phyloP scores from a whole-genome alignment of 2,329 filamentous ascomycete genomes.

The Cytospora schulzeri region DNA sequence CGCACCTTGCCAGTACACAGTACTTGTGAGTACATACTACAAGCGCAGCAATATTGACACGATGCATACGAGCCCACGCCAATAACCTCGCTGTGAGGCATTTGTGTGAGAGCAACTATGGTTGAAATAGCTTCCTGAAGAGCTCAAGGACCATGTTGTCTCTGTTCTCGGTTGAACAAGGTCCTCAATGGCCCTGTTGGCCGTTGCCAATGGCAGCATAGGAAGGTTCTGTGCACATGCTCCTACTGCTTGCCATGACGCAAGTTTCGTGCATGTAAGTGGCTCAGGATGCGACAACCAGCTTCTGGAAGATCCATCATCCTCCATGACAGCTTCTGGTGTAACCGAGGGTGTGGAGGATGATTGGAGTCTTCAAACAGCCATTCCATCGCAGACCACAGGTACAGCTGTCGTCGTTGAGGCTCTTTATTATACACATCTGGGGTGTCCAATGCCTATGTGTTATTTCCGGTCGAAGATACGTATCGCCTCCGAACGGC shows the following conservation, averaged over 20 bases:
- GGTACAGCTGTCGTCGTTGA: not conserved
- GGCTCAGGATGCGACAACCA: not conserved
- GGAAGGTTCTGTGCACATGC: constrained; percentile 9
- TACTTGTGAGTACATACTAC: not conserved
- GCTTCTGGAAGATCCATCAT: not conserved
- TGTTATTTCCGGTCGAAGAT: constrained; percentile 27
- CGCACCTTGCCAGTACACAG: constrained; percentile 1
- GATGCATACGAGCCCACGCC: constrained; percentile 1
- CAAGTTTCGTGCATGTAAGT: not conserved
- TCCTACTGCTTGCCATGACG: constrained; percentile 4
- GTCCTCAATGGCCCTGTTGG: not conserved
- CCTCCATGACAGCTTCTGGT: not conserved
- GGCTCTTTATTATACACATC: not conserved
- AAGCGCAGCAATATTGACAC: constrained; percentile 6
- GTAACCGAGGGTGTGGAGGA: no score
- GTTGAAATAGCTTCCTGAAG: not conserved
- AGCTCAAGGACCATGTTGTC: not conserved
- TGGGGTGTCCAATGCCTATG: not conserved
- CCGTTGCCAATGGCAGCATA: not conserved
- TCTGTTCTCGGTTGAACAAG: not conserved
- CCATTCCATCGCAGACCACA: no score
- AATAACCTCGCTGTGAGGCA: constrained; percentile 10
- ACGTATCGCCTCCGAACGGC: constrained; percentile 22
- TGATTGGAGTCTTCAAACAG: no score
- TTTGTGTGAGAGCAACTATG: constrained; percentile 1